Conservation (phyloP, 164 flowering plant species). For the Santalum album region DNA sequence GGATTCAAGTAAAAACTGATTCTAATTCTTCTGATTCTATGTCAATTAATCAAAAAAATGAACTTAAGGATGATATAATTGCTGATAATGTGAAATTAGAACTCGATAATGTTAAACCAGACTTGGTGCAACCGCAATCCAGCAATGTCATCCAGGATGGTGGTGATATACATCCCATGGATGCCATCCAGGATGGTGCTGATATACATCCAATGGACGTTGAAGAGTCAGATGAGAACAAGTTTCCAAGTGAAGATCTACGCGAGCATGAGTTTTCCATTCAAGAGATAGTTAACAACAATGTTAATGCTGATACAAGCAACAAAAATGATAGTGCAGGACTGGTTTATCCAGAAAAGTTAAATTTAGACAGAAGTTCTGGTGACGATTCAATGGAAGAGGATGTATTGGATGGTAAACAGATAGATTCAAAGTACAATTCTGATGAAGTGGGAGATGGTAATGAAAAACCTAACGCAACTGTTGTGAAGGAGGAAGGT, state of each 20-base stretch:
- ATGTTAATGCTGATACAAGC: constrained; percentile 30
- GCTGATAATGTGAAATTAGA: constrained; percentile 89
- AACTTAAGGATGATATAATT: constrained; percentile 82
- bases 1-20: constrained; percentile 80
- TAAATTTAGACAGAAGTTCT: constrained; percentile 70
- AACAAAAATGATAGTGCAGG: constrained; percentile 46
- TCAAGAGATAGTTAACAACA: constrained; percentile 33
- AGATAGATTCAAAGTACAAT: constrained; percentile 37
- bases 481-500: constrained; percentile 36
- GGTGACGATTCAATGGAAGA: constrained; percentile 91
- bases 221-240: constrained; percentile 48
- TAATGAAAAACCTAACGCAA: constrained; percentile 30
- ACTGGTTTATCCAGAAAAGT: constrained; percentile 52
- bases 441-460: constrained; percentile 34
- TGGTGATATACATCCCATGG: neutral
- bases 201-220: constrained; percentile 55
- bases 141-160: constrained; percentile 18
- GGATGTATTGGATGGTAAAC: constrained; percentile 63
- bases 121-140: constrained; percentile 74
- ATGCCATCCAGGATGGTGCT: too few relatives aligned
- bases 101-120: constrained; percentile 59
- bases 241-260: constrained; percentile 30
- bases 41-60: constrained; percentile 84
- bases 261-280: constrained; percentile 36
- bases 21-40: constrained; percentile 88